phyloP scores from a whole-genome alignment of 371 early-diverging fungal genomes.

The Funneliformis caledonium region DNA sequence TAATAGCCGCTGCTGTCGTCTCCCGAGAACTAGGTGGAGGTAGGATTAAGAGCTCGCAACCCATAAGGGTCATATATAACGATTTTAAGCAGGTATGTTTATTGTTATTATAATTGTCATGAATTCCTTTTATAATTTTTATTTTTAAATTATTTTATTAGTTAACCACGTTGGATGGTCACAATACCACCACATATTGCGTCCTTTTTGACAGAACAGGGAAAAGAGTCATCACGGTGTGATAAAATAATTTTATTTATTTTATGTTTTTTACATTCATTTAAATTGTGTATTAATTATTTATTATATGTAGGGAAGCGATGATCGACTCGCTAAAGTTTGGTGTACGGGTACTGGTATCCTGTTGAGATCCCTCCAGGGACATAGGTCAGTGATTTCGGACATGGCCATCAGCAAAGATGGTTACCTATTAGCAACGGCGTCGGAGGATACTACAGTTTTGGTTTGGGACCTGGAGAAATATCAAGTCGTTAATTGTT shows the following conservation, averaged over 20 bases:
- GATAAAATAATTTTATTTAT: neutral
- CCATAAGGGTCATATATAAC: neutral
- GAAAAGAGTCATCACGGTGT: neutral
- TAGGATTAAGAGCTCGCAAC: neutral
- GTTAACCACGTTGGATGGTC: conserved; percentile 11
- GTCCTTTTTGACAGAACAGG: conserved; percentile 3
- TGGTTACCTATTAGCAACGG: conserved; percentile 84
- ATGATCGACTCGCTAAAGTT: conserved; percentile 85
- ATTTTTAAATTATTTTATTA: neutral
- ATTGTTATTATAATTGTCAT: neutral
- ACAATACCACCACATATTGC: neutral
- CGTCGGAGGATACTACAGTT: conserved; percentile 79
- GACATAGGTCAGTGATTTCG: conserved; percentile 79
- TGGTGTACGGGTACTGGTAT: conserved; percentile 87
- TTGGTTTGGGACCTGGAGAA: conserved; percentile 82
- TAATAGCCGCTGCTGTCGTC: neutral
- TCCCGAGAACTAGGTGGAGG: neutral
- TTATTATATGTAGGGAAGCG: conserved; percentile 58
- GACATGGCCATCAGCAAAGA: conserved; percentile 82
- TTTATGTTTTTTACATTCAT: neutral
- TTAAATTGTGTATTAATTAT: neutral
- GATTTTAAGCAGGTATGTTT: neutral
- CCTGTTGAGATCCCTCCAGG: conserved; percentile 81
- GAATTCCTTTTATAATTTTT: neutral
- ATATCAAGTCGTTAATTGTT: conserved; percentile 69